These are phyloP conservation scores for Yamadazyma nakazawae DNA, from an alignment of 805 yeast genomes.

Conservation along the genomic window DNA sequence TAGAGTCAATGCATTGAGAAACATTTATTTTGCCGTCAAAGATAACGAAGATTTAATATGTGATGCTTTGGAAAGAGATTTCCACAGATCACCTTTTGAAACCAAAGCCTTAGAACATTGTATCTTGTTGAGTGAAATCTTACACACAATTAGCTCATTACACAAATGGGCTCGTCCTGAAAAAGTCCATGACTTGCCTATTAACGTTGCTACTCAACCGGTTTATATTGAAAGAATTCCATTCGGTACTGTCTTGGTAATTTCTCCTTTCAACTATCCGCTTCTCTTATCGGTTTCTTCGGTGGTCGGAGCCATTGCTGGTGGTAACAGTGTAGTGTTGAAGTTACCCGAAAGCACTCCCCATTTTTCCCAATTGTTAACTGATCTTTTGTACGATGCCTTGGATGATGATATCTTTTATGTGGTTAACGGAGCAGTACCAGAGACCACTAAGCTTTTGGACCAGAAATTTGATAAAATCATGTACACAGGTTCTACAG, in stretches of 20 bases:
- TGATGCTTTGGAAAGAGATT: conserved; percentile 62
- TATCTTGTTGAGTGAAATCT: conserved; percentile 51
- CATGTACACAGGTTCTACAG: conserved; percentile 77
- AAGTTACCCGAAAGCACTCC: conserved; percentile 79
- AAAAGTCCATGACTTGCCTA: conserved; percentile 34
- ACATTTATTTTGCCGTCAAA: conserved; percentile 58
- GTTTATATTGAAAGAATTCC: conserved; percentile 38
- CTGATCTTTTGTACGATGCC: conserved; percentile 50
- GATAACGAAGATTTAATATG: conserved; percentile 55
- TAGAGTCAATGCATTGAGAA: conserved; percentile 62
- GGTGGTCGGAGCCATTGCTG: conserved; percentile 75
- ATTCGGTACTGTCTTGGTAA: conserved; percentile 66
- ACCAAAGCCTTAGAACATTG: conserved; percentile 57
- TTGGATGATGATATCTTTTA: conserved; percentile 55
- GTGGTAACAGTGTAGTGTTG: conserved; percentile 76
- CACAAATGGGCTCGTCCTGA: conserved; percentile 59
- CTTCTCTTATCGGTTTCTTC: conserved; percentile 60
- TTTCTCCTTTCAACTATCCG: conserved; percentile 84
- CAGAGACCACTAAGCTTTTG: conserved; percentile 57
- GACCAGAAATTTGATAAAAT: conserved; percentile 74
- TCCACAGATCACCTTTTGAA: conserved; percentile 63
- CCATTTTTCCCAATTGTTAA: conserved; percentile 51
- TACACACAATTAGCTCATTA: conserved; percentile 56
- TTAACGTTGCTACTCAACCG: conserved; percentile 28
- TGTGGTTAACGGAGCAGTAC: conserved; percentile 70